Percentiles rank a stretch among this genome's conserved stretches.
These are phyloP conservation scores for Ogataea parapolymorpha DNA, from an alignment of 805 yeast species.

Conservation along the genomic window DNA sequence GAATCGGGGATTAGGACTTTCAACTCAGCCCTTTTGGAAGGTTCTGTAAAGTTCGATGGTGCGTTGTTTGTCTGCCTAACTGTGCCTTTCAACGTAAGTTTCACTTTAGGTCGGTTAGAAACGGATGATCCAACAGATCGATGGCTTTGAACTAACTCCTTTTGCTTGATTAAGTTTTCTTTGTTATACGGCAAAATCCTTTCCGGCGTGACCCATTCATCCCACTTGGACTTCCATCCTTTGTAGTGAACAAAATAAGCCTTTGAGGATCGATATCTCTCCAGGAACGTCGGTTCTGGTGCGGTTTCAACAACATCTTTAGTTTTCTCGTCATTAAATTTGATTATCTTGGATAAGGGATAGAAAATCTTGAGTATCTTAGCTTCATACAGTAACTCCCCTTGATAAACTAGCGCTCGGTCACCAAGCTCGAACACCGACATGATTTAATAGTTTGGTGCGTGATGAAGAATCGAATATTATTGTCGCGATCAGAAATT, in stretches of 20 bases:
- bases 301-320: conserved; percentile 36
- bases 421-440: conserved; percentile 20
- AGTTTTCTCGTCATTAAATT: conserved; percentile 27
- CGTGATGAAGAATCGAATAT: too few relatives aligned
- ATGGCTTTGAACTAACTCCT: conserved; percentile 23
- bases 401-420: conserved; percentile 78
- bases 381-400: conserved; percentile 88
- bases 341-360: conserved; percentile 42
- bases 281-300: conserved; percentile 25
- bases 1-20: conserved; percentile 57
- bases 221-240: conserved; percentile 97
- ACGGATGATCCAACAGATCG: conserved; percentile 10
- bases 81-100: conserved; percentile 1
- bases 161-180: conserved; percentile 63
- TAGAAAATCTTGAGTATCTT: conserved; percentile 65
- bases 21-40: conserved; percentile 38
- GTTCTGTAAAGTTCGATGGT: background rate
- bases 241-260: conserved; percentile 76
- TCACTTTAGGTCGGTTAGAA: conserved; percentile 1
- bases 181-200: conserved; percentile 66
- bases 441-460: conserved; percentile 4
- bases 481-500: conserved; percentile 8
- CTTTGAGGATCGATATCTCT: conserved; percentile 12
- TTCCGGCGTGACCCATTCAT: conserved; percentile 83
- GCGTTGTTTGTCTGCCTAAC: conserved; percentile 1